Base-by-base conservation (phyloP, 1,284 basidiomycete genomes). In the Afroboletus lepidellus region DNA sequence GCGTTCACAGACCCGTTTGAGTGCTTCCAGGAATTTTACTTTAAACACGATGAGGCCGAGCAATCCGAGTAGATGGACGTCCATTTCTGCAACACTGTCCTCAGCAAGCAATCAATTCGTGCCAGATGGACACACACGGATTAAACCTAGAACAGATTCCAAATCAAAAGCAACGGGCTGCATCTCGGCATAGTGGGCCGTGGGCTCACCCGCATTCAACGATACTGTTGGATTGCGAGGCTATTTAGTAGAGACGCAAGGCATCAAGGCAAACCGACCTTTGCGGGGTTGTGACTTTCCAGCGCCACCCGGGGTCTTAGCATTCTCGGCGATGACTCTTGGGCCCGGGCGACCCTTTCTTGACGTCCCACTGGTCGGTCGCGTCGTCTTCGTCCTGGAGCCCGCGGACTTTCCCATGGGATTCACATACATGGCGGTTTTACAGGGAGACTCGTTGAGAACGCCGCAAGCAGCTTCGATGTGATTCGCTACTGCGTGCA, bases 11-110 rank as follows among this genome's bases (percentile, higher is more conserved):
- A 84, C 51, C 29, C 70, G 73, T 37, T 77, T 72, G 12, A 78
- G 73, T 8, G 73, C 63, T 47, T 78, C 75, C 8, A 87, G 69
- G 8, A 85, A 60, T 37, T 78, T 77, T 1, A 87, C 74, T 42
- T 87, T 80, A 11, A 83, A 70, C 25, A 83, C 61, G 21, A 72
- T 66, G 1, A 81, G 68, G 0, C 74, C 74, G 12, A 83, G 68
- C 7, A 93, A 62, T 5, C 89, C 88, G n/a, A 91, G 77, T 25
- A 94, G 70, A 33, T 84, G 77, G 0, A 83, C 70, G 11, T 82
- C 74, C 53, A 85, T 77, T 46, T 83, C 90, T 69, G 38, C 5
- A 5, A 8, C 12, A 43, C 32, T 8, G 0, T 24, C 15, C n/a
- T 57, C 46, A 58, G 57, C 32, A 49, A 9, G 24, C 5, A 30